Conservation (phyloP, 768 basidiomycete species). For the Lentinula aciculospora region DNA sequence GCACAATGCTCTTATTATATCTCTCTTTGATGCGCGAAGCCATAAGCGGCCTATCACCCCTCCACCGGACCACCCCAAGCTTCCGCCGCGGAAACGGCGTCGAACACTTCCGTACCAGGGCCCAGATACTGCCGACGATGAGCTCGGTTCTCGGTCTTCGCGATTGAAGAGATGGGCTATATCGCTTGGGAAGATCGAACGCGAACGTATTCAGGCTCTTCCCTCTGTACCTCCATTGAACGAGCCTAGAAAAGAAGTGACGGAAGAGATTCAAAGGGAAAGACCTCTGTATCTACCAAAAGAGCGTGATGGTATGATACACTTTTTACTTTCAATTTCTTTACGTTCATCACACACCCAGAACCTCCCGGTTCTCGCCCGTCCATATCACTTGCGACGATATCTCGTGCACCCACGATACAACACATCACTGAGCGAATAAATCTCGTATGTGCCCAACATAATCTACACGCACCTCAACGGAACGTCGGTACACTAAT, state of each 20-base stretch:
- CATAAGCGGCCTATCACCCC: slow-evolving; percentile 64
- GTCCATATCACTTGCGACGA: slow-evolving; percentile 68
- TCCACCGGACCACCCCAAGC: slow-evolving; percentile 47
- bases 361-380: slow-evolving; percentile 69
- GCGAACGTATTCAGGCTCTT: slow-evolving; percentile 59
- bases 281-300: slow-evolving; percentile 57
- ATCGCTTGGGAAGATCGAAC: slow-evolving; percentile 65
- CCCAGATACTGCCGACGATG: slow-evolving; percentile 44
- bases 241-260: slow-evolving; percentile 39
- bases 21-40: slow-evolving; percentile 73
- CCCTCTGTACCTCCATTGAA: slow-evolving; percentile 32
- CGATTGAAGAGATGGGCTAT: slow-evolving; percentile 74
- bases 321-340: background rate
- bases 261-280: slow-evolving; percentile 68
- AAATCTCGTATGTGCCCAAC: slow-evolving; percentile 77
- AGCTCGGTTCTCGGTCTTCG: slow-evolving; percentile 50
- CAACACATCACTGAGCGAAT: slow-evolving; percentile 78
- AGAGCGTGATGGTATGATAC: slow-evolving; percentile 58
- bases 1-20: slow-evolving; percentile 81
- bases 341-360: slow-evolving; percentile 18
- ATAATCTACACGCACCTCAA: slow-evolving; percentile 56
- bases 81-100: slow-evolving; percentile 61
- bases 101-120: slow-evolving; percentile 68
- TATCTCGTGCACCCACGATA: slow-evolving; percentile 64
- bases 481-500: slow-evolving; percentile 63